Percentiles rank a stretch among this genome's conserved stretches.
Conservation (phyloP, 257 asterid species). For the Solanum piurae region DNA sequence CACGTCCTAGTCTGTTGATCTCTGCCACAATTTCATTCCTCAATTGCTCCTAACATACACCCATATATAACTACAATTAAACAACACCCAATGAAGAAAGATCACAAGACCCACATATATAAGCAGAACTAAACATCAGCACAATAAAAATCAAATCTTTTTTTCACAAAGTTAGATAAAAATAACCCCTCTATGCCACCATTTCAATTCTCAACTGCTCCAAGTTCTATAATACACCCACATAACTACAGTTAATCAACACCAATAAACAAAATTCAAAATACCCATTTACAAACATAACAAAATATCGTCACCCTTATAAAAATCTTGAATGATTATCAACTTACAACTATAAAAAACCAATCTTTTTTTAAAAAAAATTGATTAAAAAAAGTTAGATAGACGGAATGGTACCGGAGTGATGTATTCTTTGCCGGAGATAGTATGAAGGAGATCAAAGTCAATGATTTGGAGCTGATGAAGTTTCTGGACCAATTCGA, state of each 20-base stretch:
- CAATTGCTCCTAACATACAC: constrained; percentile 63
- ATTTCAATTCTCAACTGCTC: neutral
- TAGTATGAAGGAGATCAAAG: constrained; percentile 91
- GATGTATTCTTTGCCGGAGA: constrained; percentile 91
- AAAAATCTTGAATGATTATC: neutral
- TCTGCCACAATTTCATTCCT: constrained; percentile 62
- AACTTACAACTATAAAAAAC: neutral
- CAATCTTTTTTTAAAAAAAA: neutral
- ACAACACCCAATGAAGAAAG: neutral
- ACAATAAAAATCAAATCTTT: neutral
- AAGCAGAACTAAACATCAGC: neutral
- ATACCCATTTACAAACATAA: neutral
- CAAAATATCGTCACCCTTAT: neutral
- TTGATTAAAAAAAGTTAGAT: neutral
- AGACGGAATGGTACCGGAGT: constrained; percentile 46
- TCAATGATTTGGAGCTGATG: constrained; percentile 75
- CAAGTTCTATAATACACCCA: neutral
- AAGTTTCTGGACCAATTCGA: constrained; percentile 90
- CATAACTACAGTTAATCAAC: neutral
- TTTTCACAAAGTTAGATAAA: neutral
- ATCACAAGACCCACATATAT: neutral
- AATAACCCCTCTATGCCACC: neutral
- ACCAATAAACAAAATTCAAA: neutral
- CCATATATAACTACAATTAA: constrained; percentile 10
- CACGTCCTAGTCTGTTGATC: constrained; percentile 61